Evolutionary conservation across 2,329 filamentous ascomycete species (phyloP).

Genomic region (Aspergillus eucalypticola): DNA sequence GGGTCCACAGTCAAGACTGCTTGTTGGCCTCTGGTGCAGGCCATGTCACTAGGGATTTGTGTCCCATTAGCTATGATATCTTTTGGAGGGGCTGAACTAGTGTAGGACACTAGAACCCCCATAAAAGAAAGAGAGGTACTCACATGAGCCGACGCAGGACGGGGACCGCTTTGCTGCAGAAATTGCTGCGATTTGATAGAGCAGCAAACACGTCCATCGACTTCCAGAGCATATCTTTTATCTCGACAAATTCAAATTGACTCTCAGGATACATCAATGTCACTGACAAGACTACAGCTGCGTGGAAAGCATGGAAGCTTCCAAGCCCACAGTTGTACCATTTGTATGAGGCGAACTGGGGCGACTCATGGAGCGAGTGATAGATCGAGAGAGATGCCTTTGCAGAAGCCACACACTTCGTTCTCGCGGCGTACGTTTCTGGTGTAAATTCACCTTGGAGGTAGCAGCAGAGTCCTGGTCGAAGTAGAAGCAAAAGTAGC

Average conservation of each 20-base stretch:
- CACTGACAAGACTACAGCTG: constrained; percentile 35
- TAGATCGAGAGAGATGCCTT: constrained; percentile 38
- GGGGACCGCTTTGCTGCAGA: constrained; percentile 40
- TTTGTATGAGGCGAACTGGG: constrained; percentile 38
- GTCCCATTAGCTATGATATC: neutral
- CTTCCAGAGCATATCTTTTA: constrained; percentile 29
- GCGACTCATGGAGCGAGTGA: constrained; percentile 31
- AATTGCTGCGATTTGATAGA: constrained; percentile 36
- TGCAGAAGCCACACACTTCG: constrained; percentile 36
- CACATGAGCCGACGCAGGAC: constrained; percentile 39
- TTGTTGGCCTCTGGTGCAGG: constrained; percentile 22
- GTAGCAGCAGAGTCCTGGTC: constrained; percentile 36
- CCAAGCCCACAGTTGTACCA: constrained; percentile 44
- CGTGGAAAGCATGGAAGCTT: constrained; percentile 46
- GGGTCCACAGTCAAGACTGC: constrained; percentile 10
- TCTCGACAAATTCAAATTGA: constrained; percentile 32
- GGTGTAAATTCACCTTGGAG: constrained; percentile 33
- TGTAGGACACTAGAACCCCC: neutral
- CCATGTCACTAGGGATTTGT: constrained; percentile 23
- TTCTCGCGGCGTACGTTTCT: constrained; percentile 31
- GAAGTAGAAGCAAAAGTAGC: constrained; percentile 39
- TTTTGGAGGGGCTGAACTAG: too few relatives aligned
- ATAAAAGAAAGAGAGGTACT: constrained; percentile 5
- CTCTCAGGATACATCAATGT: constrained; percentile 32
- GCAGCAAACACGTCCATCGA: constrained; percentile 36